Evolutionary conservation across 1,139 yeast species (phyloP).

Genomic region (Taphrina deformans): DNA sequence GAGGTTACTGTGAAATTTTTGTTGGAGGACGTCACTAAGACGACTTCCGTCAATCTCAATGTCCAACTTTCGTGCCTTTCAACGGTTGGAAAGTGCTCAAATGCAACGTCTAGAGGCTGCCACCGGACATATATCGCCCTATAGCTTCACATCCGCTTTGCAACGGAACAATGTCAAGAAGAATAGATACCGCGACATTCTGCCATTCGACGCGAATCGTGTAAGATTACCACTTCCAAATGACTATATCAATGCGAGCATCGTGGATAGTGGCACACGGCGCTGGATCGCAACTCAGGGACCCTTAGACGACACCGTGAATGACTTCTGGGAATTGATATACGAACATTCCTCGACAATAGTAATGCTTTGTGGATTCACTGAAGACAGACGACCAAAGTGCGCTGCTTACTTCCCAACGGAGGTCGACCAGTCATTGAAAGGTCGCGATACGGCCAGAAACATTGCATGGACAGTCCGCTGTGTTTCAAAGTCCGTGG

Average conservation of each 20-base stretch:
- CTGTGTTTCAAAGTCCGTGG: neutral
- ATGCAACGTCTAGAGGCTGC: conserved; percentile 22
- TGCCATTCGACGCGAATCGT: conserved; percentile 62
- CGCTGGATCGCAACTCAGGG: conserved; percentile 44
- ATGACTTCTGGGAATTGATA: conserved; percentile 87
- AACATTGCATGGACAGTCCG: conserved; percentile 32
- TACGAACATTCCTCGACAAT: conserved; percentile 58
- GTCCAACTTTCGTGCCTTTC: conserved; percentile 16
- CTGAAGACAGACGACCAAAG: conserved; percentile 60
- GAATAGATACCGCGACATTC: conserved; percentile 56
- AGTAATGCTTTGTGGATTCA: conserved; percentile 83
- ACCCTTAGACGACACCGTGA: conserved; percentile 62
- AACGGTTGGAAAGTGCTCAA: conserved; percentile 18
- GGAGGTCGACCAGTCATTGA: conserved; percentile 27
- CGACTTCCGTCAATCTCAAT: neutral
- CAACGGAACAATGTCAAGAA: conserved; percentile 42
- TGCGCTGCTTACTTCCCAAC: conserved; percentile 77
- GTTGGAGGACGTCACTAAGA: no score
- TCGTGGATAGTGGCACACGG: conserved; percentile 44
- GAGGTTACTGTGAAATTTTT: no score
- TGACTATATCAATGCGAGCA: conserved; percentile 55
- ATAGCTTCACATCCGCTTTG: conserved; percentile 18
- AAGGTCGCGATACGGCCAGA: neutral
- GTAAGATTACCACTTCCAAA: conserved; percentile 47
- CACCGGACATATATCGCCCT: conserved; percentile 21